A percentile compares a stretch with the other conserved stretches of the same genome.
phyloP scores from a whole-genome alignment of 306 rosid species.

The Citrullus colocynthis region DNA sequence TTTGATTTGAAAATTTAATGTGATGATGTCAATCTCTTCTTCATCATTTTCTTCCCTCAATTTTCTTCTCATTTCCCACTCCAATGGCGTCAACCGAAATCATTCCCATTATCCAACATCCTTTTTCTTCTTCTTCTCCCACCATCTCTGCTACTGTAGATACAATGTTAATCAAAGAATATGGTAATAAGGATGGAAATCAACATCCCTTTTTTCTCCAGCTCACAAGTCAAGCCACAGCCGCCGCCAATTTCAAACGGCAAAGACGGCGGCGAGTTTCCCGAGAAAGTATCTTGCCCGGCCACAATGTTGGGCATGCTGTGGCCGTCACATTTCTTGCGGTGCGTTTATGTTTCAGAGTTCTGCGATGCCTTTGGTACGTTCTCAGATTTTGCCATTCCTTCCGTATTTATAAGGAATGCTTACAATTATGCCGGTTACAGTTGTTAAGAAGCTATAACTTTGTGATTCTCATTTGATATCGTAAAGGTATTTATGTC shows the following conservation, averaged over 20 bases:
- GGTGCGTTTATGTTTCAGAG: slow-evolving; percentile 50
- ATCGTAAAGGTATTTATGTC: neutral
- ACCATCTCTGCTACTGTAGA: neutral
- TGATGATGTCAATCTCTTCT: neutral
- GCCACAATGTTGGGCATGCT: slow-evolving; percentile 31
- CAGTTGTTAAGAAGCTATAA: no score
- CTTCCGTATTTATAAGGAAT: neutral
- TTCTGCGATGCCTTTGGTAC: slow-evolving; percentile 68
- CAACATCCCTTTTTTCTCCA: neutral
- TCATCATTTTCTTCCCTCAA: neutral
- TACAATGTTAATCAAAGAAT: neutral
- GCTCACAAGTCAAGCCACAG: neutral
- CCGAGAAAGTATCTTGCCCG: slow-evolving; percentile 39
- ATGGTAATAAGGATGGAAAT: neutral
- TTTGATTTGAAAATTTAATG: neutral
- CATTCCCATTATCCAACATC: neutral
- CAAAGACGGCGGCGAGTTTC: slow-evolving; percentile 48
- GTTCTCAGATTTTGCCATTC: neutral
- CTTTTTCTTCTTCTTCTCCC: neutral
- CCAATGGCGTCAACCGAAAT: neutral
- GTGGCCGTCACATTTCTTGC: slow-evolving; percentile 51
- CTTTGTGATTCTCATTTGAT: neutral
- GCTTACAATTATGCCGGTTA: no score
- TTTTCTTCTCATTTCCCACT: neutral
- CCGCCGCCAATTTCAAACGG: slow-evolving; percentile 16